phyloP scores from a whole-genome alignment of 1,284 basidiomycete genomes.

The Malassezia pachydermatis region DNA sequence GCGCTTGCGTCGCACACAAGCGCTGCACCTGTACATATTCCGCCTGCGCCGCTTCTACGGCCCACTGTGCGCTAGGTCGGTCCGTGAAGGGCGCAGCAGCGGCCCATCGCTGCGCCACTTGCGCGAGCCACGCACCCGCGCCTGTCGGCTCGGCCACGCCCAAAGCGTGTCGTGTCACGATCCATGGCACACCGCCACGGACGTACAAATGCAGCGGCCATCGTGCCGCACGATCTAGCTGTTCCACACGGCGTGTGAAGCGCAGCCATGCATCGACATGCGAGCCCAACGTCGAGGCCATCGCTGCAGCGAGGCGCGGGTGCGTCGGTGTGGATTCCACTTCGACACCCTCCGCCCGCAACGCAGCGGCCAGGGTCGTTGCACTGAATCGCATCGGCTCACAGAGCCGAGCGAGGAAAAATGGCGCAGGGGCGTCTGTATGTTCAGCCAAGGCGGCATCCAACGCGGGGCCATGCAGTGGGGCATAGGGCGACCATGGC shows the following conservation, averaged over 20 bases:
- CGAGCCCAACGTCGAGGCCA: constrained; percentile 22
- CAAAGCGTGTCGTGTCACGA: constrained; percentile 26
- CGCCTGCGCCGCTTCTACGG: constrained; percentile 12
- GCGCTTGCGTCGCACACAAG: background rate
- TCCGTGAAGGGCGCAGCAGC: constrained; percentile 11
- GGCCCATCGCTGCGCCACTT: constrained; percentile 8
- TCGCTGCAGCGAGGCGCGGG: constrained; percentile 23
- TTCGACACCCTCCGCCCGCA: constrained; percentile 17
- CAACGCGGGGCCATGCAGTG: constrained; percentile 32
- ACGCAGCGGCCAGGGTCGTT: constrained; percentile 19
- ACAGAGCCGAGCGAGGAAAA: constrained; percentile 33
- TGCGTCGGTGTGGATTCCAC: constrained; percentile 13
- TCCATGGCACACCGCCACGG: constrained; percentile 14
- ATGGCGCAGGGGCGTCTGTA: constrained; percentile 21
- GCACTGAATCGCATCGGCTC: constrained; percentile 35
- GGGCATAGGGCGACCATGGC: constrained; percentile 23
- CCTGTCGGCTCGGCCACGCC: constrained; percentile 6
- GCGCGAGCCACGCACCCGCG: constrained; percentile 11
- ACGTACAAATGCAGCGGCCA: constrained; percentile 29
- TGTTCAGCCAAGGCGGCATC: constrained; percentile 28
- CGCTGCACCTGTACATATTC: constrained; percentile 9
- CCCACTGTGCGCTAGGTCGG: constrained; percentile 5
- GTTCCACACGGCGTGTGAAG: constrained; percentile 34
- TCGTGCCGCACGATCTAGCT: constrained; percentile 32
- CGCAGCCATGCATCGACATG: constrained; percentile 32